Evolutionary conservation across 2,329 filamentous ascomycete species (phyloP).

Genomic region (Cordyceps javanica): DNA sequence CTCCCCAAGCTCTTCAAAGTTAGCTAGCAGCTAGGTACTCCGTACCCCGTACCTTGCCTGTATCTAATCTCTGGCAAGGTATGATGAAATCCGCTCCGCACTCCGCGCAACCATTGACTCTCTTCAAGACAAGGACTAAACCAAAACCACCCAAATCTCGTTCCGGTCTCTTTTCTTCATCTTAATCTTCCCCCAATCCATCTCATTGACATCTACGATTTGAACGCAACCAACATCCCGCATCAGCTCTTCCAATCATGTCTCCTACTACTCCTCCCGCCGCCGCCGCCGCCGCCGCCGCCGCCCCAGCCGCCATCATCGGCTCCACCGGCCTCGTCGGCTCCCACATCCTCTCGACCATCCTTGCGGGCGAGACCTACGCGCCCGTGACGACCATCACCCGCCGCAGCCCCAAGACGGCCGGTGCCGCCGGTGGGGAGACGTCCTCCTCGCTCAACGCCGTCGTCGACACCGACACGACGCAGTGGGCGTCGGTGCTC

Average conservation of each 20-base stretch:
- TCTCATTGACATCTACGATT: not conserved
- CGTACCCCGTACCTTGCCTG: too few species aligned
- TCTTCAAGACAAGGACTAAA: not conserved
- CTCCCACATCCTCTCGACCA: slow-evolving; percentile 63
- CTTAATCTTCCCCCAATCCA: not conserved
- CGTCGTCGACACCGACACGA: slow-evolving; percentile 59
- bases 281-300: too few species aligned
- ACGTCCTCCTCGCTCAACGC: slow-evolving; percentile 47
- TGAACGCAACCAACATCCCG: not conserved
- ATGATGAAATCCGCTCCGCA: slow-evolving; percentile 12
- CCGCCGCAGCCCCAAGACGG: slow-evolving; percentile 54
- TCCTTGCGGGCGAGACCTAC: slow-evolving; percentile 50
- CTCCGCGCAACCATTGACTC: not conserved
- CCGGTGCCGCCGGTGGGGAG: slow-evolving; percentile 34
- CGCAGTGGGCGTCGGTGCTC: slow-evolving; percentile 61
- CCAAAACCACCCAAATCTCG: not conserved
- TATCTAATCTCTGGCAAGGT: too few species aligned
- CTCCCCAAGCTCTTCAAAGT: not conserved
- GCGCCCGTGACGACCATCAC: slow-evolving; percentile 57
- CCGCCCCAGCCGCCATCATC: slow-evolving; percentile 50
- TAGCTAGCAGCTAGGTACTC: too few species aligned
- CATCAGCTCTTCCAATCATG: slow-evolving; percentile 17
- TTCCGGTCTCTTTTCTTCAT: not conserved
- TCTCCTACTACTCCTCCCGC: too few species aligned
- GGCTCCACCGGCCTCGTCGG: slow-evolving; percentile 66